Evolutionary conservation across 176 grass and related monocot genomes (phyloP), one percentile per base, ranked within the genome.

Genomic region (Hsuehochloa calcarea): DNA sequence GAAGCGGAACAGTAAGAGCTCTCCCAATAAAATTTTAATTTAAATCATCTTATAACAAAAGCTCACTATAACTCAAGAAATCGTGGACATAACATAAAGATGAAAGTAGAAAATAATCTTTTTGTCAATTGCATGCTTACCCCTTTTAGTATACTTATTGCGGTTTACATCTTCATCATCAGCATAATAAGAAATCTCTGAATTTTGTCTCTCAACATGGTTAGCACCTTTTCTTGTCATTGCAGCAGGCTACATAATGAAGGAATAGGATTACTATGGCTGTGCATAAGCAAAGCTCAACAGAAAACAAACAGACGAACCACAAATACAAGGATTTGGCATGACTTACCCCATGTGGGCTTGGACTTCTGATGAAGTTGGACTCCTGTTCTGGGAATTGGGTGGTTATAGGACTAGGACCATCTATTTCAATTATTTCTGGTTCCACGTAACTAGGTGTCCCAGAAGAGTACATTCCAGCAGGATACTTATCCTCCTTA

Each of bases 401-500:
- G 66, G 71, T 84, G 84, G 78, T 77, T 69, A 92, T 56, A 22
- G 83, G 67, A 86, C 77, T 90, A 71, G 93, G 89, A 80, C 84
- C 96, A 87, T 95, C 96, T 75, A 99, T 78, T 89, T 99, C 93
- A 89, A 96, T 90, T 90, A 99, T 99, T 85, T 99, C 96, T 75
- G 91, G 75, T 74, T 99, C 91, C 66, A 56, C 81, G n/a, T 80
- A 59, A 20, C 75, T 76, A 82, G 74, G 27, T 63, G 80, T 88
- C 51, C 59, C 82, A 80, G 87, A 89, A 62, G 85, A 80, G 69
- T 90, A 85, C 71, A 85, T 84, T 80, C 88, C 80, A 85, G 58
- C 70, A 67, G 51, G 52, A 59, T 78, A 78, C 20, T 59, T 90
- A 66, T 54, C 86, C 22, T 90, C 86, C 20, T 92, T 84, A 51